A percentile compares a stretch with the other conserved stretches of the same genome.
phyloP scores from a whole-genome alignment of 805 yeast genomes.

The Blastobotrys mokoenaii region DNA sequence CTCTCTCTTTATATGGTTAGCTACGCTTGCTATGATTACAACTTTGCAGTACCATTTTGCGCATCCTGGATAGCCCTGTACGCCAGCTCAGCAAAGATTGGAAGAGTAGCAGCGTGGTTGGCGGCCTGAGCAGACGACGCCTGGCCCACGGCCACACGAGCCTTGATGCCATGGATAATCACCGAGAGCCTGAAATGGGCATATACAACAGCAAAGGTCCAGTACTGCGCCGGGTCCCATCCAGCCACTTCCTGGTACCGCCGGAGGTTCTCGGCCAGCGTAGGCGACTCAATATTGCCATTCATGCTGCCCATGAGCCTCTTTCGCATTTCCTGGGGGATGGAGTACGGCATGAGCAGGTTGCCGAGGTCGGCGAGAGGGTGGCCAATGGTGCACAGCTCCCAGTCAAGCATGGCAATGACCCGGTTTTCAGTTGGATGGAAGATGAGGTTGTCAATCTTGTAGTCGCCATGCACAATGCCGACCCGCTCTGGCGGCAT shows the following conservation, averaged over 20 bases:
- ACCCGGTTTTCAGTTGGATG: slow-evolving; percentile 44
- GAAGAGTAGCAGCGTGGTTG: slow-evolving; percentile 29
- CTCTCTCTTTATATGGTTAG: not conserved
- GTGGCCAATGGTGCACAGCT: slow-evolving; percentile 55
- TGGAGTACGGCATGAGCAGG: slow-evolving; percentile 44
- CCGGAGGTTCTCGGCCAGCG: slow-evolving; percentile 15
- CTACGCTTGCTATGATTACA: too few relatives aligned
- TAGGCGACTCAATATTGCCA: slow-evolving; percentile 7
- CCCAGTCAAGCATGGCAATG: slow-evolving; percentile 58
- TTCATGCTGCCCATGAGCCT: not conserved
- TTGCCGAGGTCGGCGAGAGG: slow-evolving; percentile 57
- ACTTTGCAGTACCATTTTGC: too few relatives aligned
- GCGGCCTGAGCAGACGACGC: slow-evolving; percentile 48
- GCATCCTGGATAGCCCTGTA: slow-evolving; percentile 13
- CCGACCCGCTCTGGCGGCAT: slow-evolving; percentile 41
- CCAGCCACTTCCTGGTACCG: slow-evolving; percentile 27
- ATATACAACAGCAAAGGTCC: slow-evolving; percentile 49
- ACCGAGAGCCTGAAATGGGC: slow-evolving; percentile 48
- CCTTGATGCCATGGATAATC: slow-evolving; percentile 55
- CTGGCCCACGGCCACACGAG: slow-evolving; percentile 42
- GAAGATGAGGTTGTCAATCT: slow-evolving; percentile 55
- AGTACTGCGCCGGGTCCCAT: slow-evolving; percentile 38
- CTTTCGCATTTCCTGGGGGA: slow-evolving; percentile 28
- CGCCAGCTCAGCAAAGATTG: slow-evolving; percentile 27
- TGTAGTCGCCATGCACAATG: slow-evolving; percentile 57